Percentiles rank a stretch among this genome's conserved stretches.
phyloP scores from a whole-genome alignment of 2,329 filamentous ascomycete species.

The Chaetothyriales sp. region DNA sequence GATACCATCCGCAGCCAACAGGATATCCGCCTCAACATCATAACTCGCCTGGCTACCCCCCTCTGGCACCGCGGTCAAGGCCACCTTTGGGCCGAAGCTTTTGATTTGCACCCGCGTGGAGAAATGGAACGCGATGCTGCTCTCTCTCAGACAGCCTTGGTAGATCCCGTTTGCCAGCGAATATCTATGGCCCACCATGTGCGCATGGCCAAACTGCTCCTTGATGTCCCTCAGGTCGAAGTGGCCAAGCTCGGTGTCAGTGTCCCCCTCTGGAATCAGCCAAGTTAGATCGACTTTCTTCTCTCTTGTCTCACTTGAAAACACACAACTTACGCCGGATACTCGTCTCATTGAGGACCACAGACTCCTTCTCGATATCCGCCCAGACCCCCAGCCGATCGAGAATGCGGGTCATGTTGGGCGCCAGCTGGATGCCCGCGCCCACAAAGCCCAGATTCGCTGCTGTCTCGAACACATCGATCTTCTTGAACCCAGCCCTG shows the following conservation, averaged over 20 bases:
- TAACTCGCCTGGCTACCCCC: conserved; percentile 32
- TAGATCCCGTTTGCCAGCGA: conserved; percentile 56
- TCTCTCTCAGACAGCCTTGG: conserved; percentile 47
- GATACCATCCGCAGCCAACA: conserved; percentile 41
- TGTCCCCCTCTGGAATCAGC: conserved; percentile 38
- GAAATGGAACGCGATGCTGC: conserved; percentile 56
- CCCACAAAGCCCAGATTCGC: conserved; percentile 65
- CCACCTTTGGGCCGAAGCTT: conserved; percentile 44
- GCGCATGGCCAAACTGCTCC: conserved; percentile 55
- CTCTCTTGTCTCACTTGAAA: too few relatives aligned
- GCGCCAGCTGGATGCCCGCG: conserved; percentile 70
- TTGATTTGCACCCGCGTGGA: conserved; percentile 42
- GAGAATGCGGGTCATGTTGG: conserved; percentile 66
- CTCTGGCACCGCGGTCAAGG: conserved; percentile 44
- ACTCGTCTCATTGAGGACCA: conserved; percentile 54
- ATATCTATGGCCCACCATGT: conserved; percentile 65
- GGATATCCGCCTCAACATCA: conserved; percentile 34
- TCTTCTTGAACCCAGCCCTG: conserved; percentile 57
- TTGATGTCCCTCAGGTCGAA: conserved; percentile 55
- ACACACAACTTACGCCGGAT: conserved; percentile 39
- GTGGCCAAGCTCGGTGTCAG: conserved; percentile 53
- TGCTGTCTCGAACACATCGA: conserved; percentile 60
- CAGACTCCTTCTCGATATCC: conserved; percentile 54
- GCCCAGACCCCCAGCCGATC: conserved; percentile 59
- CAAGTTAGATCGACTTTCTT: conserved; percentile 17